phyloP scores from a whole-genome alignment of 148 eudicot genomes.

The Cornus suecica region DNA sequence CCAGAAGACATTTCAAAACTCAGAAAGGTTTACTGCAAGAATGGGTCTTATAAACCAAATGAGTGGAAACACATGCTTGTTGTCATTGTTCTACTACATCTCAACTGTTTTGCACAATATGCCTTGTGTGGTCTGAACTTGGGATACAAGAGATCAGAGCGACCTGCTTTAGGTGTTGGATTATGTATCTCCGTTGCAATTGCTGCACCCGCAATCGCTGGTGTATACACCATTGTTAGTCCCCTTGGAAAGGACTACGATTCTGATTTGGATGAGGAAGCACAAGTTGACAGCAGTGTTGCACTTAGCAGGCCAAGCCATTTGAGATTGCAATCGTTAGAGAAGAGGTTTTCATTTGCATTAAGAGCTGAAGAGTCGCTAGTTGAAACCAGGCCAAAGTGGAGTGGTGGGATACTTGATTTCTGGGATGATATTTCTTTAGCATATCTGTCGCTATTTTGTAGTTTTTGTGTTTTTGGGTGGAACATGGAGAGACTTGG shows the following conservation, averaged over 20 bases:
- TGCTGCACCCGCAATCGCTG: conserved; percentile 89
- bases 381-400: conserved; percentile 50
- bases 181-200: conserved; percentile 75
- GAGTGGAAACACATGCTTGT: conserved; percentile 83
- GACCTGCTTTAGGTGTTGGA: conserved; percentile 83
- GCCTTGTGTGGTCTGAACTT: conserved; percentile 59
- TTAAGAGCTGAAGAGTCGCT: conserved; percentile 40
- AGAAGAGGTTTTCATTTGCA: conserved; percentile 68
- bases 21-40: conserved; percentile 77
- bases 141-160: conserved; percentile 69
- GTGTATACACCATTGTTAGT: conserved; percentile 69
- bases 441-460: conserved; percentile 74
- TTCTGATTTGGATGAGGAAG: conserved; percentile 57
- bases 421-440: conserved; percentile 85
- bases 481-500: conserved; percentile 99
- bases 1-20: conserved; percentile 63
- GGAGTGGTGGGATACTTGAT: conserved; percentile 87
- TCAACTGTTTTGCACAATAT: conserved; percentile 66
- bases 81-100: conserved; percentile 40
- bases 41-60: conserved; percentile 90
- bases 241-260: conserved; percentile 89
- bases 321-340: conserved; percentile 32
- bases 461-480: conserved; percentile 88
- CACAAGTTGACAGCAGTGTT: conserved; percentile 35
- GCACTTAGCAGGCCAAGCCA: conserved; percentile 23